Conservation (phyloP, 805 yeast genomes). For the Pichia heedii region DNA sequence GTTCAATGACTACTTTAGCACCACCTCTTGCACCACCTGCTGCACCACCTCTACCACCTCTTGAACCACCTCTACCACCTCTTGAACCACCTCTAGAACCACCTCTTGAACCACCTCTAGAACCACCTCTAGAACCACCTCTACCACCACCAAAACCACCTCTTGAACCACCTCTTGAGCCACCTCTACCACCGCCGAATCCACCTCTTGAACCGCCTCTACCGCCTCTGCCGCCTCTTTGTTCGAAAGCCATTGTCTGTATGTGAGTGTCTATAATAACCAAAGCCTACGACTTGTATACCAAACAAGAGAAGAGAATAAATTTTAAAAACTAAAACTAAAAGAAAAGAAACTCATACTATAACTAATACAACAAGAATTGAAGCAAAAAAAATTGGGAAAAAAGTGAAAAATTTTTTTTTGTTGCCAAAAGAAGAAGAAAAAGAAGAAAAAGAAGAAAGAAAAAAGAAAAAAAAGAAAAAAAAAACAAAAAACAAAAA, state of each 20-base stretch:
- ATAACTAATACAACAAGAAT: too few species aligned
- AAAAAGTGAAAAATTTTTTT: too few species aligned
- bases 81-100: constrained; percentile 45
- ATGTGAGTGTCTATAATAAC: neutral
- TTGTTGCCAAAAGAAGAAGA: too few species aligned
- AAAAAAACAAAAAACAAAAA: too few species aligned
- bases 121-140: constrained; percentile 47
- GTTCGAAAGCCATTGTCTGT: constrained; percentile 48
- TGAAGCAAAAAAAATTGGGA: too few species aligned
- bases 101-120: constrained; percentile 36
- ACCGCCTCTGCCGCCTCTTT: constrained; percentile 36
- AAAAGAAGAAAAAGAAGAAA: too few species aligned
- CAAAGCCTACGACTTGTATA: neutral
- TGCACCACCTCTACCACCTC: constrained; percentile 55
- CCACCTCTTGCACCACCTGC: constrained; percentile 82
- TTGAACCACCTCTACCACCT: constrained; percentile 49
- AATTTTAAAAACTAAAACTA: too few species aligned
- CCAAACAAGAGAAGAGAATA: neutral
- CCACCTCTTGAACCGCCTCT: constrained; percentile 17
- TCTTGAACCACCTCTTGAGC: constrained; percentile 34
- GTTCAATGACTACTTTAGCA: constrained; percentile 95
- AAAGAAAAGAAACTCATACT: too few species aligned
- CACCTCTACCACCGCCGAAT: constrained; percentile 22
- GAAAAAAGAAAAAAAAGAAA: too few species aligned
- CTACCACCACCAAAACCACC: constrained; percentile 23